phyloP scores from a whole-genome alignment of 2,329 filamentous ascomycete species.

The Stemphylium beticola region DNA sequence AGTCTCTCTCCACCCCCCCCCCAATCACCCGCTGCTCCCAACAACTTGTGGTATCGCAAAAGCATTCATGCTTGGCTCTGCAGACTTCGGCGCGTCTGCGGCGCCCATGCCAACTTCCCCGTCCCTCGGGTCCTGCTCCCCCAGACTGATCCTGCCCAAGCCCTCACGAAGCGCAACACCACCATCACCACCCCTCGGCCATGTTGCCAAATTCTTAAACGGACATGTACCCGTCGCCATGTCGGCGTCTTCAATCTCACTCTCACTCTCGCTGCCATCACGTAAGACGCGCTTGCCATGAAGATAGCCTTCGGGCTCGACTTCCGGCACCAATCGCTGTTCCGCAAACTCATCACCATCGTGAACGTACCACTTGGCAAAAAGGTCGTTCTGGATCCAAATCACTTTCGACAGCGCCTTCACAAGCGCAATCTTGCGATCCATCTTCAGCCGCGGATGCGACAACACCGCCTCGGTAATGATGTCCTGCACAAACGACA shows the following conservation, averaged over 20 bases:
- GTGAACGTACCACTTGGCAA: conserved; percentile 80
- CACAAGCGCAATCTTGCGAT: conserved; percentile 73
- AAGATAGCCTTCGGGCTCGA: conserved; percentile 47
- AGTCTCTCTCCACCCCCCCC: background rate
- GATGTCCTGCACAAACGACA: conserved; percentile 79
- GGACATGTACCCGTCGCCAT: conserved; percentile 35
- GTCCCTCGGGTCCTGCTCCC: conserved; percentile 3
- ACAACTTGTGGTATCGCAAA: conserved; percentile 22
- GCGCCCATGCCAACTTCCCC: conserved; percentile 13
- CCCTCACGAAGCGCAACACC: conserved; percentile 7
- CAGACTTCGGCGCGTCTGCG: conserved; percentile 14
- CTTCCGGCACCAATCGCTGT: conserved; percentile 48
- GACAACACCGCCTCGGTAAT: conserved; percentile 77
- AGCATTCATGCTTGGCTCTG: conserved; percentile 12
- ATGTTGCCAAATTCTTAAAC: conserved; percentile 36
- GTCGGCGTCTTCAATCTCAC: conserved; percentile 35
- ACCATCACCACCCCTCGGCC: conserved; percentile 1
- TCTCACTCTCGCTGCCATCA: conserved; percentile 38
- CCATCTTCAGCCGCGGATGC: conserved; percentile 69
- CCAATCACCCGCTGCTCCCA: conserved; percentile 16
- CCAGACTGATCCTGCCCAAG: conserved; percentile 17
- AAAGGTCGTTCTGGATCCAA: conserved; percentile 87
- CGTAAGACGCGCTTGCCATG: conserved; percentile 44
- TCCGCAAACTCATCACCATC: conserved; percentile 68
- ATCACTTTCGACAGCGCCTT: conserved; percentile 81